phyloP scores from a whole-genome alignment of 2,329 filamentous ascomycete species.

The Tolypocladium pustulatum region DNA sequence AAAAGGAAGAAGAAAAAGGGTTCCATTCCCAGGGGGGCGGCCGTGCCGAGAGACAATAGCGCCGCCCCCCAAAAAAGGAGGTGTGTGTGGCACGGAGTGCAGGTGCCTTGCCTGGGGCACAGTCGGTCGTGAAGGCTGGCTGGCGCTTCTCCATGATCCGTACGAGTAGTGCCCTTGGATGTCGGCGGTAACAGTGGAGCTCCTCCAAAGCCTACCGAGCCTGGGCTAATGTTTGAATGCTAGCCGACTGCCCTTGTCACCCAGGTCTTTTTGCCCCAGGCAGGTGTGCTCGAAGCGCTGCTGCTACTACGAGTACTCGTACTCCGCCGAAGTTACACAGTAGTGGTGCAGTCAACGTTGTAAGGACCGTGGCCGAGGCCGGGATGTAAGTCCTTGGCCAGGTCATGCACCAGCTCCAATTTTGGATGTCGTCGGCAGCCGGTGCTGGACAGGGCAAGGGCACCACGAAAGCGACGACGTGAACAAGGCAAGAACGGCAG shows the following conservation, averaged over 20 bases:
- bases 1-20: conserved; percentile 2
- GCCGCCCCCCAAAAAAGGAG: background rate
- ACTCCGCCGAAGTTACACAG: background rate
- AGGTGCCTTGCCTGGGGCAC: background rate
- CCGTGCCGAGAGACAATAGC: conserved; percentile 13
- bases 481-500: background rate
- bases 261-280: background rate
- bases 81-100: background rate
- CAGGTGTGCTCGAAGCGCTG: background rate
- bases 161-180: background rate
- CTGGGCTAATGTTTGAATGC: background rate
- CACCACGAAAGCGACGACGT: background rate
- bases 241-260: background rate
- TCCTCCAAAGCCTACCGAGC: background rate
- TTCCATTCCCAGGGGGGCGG: conserved; percentile 9
- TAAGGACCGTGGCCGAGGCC: background rate
- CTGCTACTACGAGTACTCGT: background rate
- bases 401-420: background rate
- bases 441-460: background rate
- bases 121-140: background rate
- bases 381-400: background rate
- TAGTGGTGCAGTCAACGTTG: background rate
- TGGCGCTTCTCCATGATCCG: background rate
- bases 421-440: background rate
- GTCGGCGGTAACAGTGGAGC: background rate